Percentiles rank a stretch among this genome's conserved stretches.
Conservation (phyloP, 2,329 filamentous ascomycete genomes). For the Leptodontidium sp. region DNA sequence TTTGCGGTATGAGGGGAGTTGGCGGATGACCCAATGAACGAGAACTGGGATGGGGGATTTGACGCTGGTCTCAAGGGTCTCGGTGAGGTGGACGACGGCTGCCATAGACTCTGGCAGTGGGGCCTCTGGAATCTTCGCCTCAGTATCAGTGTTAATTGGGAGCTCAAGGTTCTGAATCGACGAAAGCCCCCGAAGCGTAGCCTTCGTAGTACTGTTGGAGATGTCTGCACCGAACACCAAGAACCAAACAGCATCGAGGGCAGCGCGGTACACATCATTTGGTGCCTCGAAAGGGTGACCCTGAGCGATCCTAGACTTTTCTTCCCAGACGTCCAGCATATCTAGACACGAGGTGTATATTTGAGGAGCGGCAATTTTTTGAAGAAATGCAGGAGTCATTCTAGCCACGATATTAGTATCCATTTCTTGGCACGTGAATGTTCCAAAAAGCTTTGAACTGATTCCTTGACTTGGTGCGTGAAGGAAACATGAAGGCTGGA, state of each 20-base stretch:
- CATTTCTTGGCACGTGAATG: too few species aligned
- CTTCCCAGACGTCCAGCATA: constrained; percentile 45
- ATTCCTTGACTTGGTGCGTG: background rate
- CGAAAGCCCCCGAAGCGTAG: constrained; percentile 1
- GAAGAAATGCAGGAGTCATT: constrained; percentile 46
- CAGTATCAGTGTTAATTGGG: constrained; percentile 14
- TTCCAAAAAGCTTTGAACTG: too few species aligned
- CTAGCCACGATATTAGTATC: background rate
- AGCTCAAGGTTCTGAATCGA: background rate
- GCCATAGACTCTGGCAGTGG: constrained; percentile 12
- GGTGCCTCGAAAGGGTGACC: constrained; percentile 29
- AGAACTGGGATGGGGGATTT: constrained; percentile 19
- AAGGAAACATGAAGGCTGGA: background rate
- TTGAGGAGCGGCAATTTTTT: constrained; percentile 43
- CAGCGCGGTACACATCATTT: constrained; percentile 25
- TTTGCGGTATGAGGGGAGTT: constrained; percentile 12
- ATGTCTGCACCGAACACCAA: constrained; percentile 25
- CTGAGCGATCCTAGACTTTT: constrained; percentile 35
- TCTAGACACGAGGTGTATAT: constrained; percentile 39
- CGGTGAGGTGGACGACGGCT: constrained; percentile 8
- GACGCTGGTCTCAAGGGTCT: constrained; percentile 16
- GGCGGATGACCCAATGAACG: constrained; percentile 16
- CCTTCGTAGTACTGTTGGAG: constrained; percentile 8
- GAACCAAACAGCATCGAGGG: constrained; percentile 28
- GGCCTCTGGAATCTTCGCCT: constrained; percentile 6